These are phyloP conservation scores for Lomentospora prolificans DNA, from an alignment of 2,329 filamentous ascomycete species.

Conservation along the genomic window DNA sequence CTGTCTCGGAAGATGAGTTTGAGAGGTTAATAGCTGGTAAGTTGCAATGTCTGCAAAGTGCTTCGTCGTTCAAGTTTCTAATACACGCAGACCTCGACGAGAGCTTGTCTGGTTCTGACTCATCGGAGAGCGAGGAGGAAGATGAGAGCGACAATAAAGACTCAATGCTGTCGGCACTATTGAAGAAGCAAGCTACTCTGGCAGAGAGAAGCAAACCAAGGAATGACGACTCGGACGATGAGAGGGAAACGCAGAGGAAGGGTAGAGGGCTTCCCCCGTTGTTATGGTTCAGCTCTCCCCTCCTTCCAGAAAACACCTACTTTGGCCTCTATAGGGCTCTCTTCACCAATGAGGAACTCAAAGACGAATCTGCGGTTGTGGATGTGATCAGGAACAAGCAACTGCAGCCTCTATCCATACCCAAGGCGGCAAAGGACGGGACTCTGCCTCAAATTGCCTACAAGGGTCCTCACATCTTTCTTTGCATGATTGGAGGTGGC, in stretches of 20 bases:
- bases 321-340: slow-evolving; percentile 80
- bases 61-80: neutral
- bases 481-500: slow-evolving; percentile 97
- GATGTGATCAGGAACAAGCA: slow-evolving; percentile 69
- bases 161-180: slow-evolving; percentile 61
- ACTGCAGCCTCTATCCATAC: slow-evolving; percentile 49
- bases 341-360: slow-evolving; percentile 63
- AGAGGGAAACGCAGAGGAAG: slow-evolving; percentile 31
- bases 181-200: slow-evolving; percentile 76
- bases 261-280: slow-evolving; percentile 62
- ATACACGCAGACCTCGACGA: slow-evolving; percentile 60
- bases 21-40: slow-evolving; percentile 62
- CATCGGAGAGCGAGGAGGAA: slow-evolving; percentile 60
- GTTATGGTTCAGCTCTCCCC: slow-evolving; percentile 74
- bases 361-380: slow-evolving; percentile 49
- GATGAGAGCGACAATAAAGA: slow-evolving; percentile 48
- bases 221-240: slow-evolving; percentile 38
- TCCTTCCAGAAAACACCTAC: slow-evolving; percentile 66
- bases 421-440: slow-evolving; percentile 48
- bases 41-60: neutral
- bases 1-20: slow-evolving; percentile 75
- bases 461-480: slow-evolving; percentile 76
- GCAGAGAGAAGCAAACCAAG: slow-evolving; percentile 39
- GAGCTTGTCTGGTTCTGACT: slow-evolving; percentile 81
- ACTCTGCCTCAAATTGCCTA: slow-evolving; percentile 44